These are phyloP conservation scores for Cercospora canescens DNA, from an alignment of 2,329 filamentous ascomycete species.

Conservation along the genomic window DNA sequence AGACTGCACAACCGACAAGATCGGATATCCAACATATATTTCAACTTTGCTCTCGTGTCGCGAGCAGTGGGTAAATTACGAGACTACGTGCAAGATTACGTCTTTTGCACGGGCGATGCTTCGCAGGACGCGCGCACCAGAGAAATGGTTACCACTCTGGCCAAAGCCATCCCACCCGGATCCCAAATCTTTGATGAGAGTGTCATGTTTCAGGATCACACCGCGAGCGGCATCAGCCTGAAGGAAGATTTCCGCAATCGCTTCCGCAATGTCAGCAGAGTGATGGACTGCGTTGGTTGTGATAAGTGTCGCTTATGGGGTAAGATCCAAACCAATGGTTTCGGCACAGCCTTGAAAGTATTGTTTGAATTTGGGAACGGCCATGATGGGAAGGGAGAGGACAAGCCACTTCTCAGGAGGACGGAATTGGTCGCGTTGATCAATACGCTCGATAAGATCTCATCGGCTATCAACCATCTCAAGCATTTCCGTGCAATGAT, in stretches of 20 bases:
- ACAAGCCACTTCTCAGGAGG: constrained; percentile 72
- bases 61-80: constrained; percentile 89
- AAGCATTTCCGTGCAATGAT: constrained; percentile 66
- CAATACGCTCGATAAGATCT: constrained; percentile 89
- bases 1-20: constrained; percentile 85
- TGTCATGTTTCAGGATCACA: constrained; percentile 76
- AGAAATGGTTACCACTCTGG: constrained; percentile 75
- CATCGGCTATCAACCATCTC: constrained; percentile 74
- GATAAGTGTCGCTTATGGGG: constrained; percentile 99
- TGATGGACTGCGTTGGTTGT: constrained; percentile 99
- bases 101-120: constrained; percentile 86
- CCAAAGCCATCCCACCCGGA: constrained; percentile 65
- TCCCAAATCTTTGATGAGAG: constrained; percentile 89
- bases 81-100: constrained; percentile 78
- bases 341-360: constrained; percentile 91
- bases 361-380: constrained; percentile 92
- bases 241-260: constrained; percentile 98
- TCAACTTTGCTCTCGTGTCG: constrained; percentile 96
- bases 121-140: constrained; percentile 78
- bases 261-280: constrained; percentile 91
- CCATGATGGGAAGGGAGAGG: constrained; percentile 54
- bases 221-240: constrained; percentile 61
- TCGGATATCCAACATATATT: constrained; percentile 95
- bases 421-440: constrained; percentile 93
- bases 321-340: constrained; percentile 92